phyloP scores from a whole-genome alignment of 2,329 filamentous ascomycete species.

The Cercospora brassicicola region DNA sequence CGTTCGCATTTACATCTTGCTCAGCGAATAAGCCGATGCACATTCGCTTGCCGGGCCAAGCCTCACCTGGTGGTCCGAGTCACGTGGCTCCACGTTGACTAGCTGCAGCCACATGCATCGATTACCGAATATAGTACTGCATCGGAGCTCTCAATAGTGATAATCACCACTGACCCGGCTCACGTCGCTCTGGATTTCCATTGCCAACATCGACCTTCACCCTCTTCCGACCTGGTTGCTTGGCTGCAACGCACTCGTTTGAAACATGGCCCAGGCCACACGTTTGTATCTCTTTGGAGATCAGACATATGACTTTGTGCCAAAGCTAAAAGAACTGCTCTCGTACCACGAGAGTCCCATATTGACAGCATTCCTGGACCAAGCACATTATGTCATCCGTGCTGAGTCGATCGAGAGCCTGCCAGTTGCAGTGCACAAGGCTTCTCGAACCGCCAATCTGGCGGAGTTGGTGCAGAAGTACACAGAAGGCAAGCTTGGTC shows the following conservation, averaged over 20 bases:
- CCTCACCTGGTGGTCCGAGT: neutral
- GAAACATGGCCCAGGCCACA: neutral
- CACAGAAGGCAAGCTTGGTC: neutral
- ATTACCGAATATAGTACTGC: neutral
- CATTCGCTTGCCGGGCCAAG: neutral
- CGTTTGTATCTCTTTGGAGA: conserved; percentile 27
- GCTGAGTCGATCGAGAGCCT: neutral
- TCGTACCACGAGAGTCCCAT: neutral
- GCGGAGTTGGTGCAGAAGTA: neutral
- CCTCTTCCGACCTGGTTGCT: neutral
- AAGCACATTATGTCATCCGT: neutral
- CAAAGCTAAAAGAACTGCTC: neutral
- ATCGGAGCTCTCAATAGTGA: neutral
- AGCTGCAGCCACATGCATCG: neutral
- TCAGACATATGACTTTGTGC: conserved; percentile 22
- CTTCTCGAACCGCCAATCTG: neutral
- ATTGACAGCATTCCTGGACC: neutral
- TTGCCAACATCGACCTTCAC: neutral
- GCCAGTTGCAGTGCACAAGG: neutral
- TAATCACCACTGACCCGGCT: neutral
- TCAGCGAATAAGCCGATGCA: neutral
- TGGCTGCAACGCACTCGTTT: neutral
- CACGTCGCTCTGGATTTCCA: neutral
- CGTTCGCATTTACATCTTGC: neutral
- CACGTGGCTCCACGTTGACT: neutral